phyloP scores from a whole-genome alignment of 352 stramenopile genomes.

The Phytopythium oedochilum region DNA sequence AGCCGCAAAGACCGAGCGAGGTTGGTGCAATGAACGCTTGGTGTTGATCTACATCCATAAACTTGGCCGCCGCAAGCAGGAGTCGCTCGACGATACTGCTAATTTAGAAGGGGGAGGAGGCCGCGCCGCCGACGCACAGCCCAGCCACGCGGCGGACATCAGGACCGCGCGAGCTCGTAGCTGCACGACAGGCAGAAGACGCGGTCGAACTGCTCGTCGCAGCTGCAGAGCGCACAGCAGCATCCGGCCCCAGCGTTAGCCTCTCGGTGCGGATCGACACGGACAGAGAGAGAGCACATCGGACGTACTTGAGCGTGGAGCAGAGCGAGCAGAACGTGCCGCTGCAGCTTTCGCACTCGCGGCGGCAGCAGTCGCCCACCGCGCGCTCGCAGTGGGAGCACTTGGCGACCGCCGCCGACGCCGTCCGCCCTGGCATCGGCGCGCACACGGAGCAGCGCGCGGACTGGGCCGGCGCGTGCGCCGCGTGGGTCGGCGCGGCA shows the following conservation, averaged over 20 bases:
- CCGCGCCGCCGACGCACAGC: background rate
- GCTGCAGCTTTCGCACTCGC: conserved; percentile 52
- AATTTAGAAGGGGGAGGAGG: conserved; percentile 6
- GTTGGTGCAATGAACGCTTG: background rate
- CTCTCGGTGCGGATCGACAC: too few species aligned
- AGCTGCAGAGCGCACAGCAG: conserved; percentile 17
- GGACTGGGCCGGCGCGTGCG: background rate
- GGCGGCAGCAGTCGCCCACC: conserved; percentile 56
- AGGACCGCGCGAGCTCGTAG: conserved; percentile 24
- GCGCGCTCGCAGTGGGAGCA: conserved; percentile 64
- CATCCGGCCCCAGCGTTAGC: background rate
- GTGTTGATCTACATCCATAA: conserved; percentile 1
- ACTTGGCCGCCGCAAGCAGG: background rate
- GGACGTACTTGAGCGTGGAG: conserved; percentile 72
- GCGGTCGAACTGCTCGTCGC: conserved; percentile 74
- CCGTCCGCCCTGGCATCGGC: conserved; percentile 11
- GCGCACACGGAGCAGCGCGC: conserved; percentile 37
- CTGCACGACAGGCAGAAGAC: conserved; percentile 78
- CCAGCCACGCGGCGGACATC: background rate
- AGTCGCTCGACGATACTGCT: conserved; percentile 4
- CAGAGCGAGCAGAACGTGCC: conserved; percentile 68
- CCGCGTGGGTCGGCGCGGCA: conserved; percentile 1
- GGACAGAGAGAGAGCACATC: background rate
- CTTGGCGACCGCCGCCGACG: conserved; percentile 13
- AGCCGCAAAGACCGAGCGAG: background rate